These are phyloP conservation scores for Eucalyptus sp. DNA, from an alignment of 345 rosid species.

Conservation along the genomic window DNA sequence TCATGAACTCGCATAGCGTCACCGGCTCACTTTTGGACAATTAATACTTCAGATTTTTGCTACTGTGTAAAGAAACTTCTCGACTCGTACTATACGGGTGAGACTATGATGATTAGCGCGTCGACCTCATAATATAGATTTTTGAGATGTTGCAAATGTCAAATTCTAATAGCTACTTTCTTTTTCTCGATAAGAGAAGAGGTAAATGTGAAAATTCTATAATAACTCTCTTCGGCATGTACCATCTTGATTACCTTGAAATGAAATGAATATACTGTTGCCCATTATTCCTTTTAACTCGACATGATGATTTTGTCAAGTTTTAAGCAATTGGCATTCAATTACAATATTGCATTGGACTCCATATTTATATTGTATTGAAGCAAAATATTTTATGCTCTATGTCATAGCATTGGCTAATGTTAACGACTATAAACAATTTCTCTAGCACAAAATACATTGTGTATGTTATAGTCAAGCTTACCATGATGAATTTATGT, in stretches of 20 bases:
- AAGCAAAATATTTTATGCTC: neutral
- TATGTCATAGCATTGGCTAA: neutral
- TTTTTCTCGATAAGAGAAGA: neutral
- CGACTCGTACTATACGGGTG: neutral
- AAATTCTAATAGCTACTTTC: neutral
- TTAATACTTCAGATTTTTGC: neutral
- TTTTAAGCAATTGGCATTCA: neutral
- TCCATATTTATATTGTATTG: neutral
- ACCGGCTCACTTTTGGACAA: neutral
- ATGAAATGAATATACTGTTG: neutral
- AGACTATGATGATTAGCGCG: neutral
- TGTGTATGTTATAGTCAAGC: neutral
- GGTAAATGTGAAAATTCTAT: fast-evolving
- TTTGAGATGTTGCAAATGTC: neutral
- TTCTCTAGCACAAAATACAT: neutral
- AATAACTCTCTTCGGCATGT: fast-evolving
- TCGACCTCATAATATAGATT: neutral
- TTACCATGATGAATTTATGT: neutral
- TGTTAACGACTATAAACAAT: neutral
- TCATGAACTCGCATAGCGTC: neutral
- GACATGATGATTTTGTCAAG: neutral
- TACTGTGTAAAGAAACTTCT: neutral
- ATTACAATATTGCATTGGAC: neutral
- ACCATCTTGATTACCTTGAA: neutral
- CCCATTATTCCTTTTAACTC: neutral